Evolutionary conservation across 345 rosid species (phyloP).

Genomic region (Luvunga scandens): DNA sequence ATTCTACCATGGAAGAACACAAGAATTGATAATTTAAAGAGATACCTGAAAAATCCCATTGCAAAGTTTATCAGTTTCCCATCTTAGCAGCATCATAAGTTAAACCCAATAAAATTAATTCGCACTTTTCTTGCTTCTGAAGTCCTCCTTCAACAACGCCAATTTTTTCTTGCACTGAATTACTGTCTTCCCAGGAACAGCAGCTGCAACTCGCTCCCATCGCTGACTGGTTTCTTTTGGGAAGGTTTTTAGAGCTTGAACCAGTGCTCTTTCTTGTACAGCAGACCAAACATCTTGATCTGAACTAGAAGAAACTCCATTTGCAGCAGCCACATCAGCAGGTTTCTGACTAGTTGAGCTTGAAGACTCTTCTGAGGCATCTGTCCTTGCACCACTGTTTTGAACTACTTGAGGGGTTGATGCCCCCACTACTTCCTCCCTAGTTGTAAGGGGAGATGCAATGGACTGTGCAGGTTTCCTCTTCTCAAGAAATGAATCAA

Average conservation of each 20-base stretch:
- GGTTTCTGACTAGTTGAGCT: conserved; percentile 38
- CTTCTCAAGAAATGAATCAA: conserved; percentile 94
- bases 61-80: neutral
- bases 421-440: conserved; percentile 60
- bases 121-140: conserved; percentile 71
- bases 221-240: conserved; percentile 88
- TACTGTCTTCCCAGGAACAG: conserved; percentile 92
- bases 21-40: neutral
- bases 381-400: conserved; percentile 22
- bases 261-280: conserved; percentile 89
- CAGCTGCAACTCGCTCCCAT: conserved; percentile 98
- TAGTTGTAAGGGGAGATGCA: conserved; percentile 83
- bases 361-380: conserved; percentile 29
- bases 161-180: conserved; percentile 95
- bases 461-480: conserved; percentile 76
- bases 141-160: conserved; percentile 71
- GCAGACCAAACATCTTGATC: conserved; percentile 87
- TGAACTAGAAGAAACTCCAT: conserved; percentile 51
- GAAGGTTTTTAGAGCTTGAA: conserved; percentile 95
- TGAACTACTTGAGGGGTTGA: conserved; percentile 27
- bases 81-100: neutral
- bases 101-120: conserved; percentile 17
- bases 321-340: conserved; percentile 25
- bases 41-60: neutral
- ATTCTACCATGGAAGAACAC: neutral